These are phyloP conservation scores for Amaranthus hypochondriacus DNA, from an alignment of 148 eudicot genomes.

Conservation along the genomic window DNA sequence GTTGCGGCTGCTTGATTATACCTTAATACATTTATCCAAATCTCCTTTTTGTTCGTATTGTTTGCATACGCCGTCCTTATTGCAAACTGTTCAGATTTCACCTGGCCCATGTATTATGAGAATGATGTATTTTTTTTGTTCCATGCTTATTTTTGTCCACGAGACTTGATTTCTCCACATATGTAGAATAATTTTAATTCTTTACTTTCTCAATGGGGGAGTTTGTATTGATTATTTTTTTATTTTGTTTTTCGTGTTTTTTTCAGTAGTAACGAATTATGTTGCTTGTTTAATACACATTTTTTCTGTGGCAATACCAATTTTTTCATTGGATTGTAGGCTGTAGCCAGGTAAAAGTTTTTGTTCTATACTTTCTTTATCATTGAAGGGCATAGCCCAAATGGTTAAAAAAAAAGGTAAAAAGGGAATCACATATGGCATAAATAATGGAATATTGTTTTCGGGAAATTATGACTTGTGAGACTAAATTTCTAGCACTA, in stretches of 20 bases:
- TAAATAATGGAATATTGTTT: too few species aligned
- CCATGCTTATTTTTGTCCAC: not conserved
- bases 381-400: too few species aligned
- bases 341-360: not conserved
- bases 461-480: too few species aligned
- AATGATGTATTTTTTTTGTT: conserved; percentile 10
- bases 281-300: conserved; percentile 9
- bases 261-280: conserved; percentile 10
- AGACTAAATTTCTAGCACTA: too few species aligned
- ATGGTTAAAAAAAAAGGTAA: too few species aligned
- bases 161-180: conserved; percentile 11
- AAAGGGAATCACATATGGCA: too few species aligned
- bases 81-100: conserved; percentile 17
- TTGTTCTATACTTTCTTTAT: too few species aligned
- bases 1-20: conserved; percentile 30
- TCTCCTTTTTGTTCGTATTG: not conserved
- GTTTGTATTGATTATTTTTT: conserved; percentile 15
- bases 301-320: conserved; percentile 14
- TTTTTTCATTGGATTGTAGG: conserved; percentile 5
- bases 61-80: conserved; percentile 15
- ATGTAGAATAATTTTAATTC: conserved; percentile 6
- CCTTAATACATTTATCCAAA: conserved; percentile 12
- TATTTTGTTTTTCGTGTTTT: conserved; percentile 6
- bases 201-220: conserved; percentile 22
- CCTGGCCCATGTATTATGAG: conserved; percentile 17